Evolutionary conservation across 176 grass and related monocot genomes (phyloP).

Genomic region (Oryza coarctata): DNA sequence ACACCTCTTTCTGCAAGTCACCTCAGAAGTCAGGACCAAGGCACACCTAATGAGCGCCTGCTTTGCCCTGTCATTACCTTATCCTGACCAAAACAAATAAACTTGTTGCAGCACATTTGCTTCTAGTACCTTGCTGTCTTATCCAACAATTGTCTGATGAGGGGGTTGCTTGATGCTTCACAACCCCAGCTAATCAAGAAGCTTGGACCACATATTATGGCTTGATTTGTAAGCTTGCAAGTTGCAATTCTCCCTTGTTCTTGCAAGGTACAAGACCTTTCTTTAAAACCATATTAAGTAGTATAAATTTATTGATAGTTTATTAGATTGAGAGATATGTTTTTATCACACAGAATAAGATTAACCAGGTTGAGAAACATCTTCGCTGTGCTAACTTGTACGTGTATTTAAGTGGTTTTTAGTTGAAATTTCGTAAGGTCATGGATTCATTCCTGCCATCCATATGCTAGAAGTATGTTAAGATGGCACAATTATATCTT

Average conservation of each 20-base stretch:
- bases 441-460: neutral
- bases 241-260: neutral
- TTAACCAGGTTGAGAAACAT: neutral
- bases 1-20: slow-evolving; percentile 29
- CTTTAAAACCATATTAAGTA: neutral
- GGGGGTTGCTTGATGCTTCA: slow-evolving; percentile 19
- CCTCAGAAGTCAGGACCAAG: neutral
- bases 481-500: too few relatives aligned
- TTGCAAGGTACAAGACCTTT: neutral
- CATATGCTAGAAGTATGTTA: neutral
- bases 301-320: neutral
- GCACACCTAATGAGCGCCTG: neutral
- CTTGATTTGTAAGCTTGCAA: neutral
- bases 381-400: neutral
- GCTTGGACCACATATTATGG: neutral
- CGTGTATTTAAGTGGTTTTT: neutral
- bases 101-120: neutral
- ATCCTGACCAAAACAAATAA: neutral
- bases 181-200: neutral
- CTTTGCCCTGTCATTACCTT: neutral
- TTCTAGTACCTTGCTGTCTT: neutral
- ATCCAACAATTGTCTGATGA: neutral
- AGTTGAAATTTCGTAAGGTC: neutral
- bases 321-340: neutral
- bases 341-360: neutral